Evolutionary conservation across 1,284 basidiomycete species (phyloP), one percentile per base, ranked within the genome.

Genomic region (Porogramme epimiltina): DNA sequence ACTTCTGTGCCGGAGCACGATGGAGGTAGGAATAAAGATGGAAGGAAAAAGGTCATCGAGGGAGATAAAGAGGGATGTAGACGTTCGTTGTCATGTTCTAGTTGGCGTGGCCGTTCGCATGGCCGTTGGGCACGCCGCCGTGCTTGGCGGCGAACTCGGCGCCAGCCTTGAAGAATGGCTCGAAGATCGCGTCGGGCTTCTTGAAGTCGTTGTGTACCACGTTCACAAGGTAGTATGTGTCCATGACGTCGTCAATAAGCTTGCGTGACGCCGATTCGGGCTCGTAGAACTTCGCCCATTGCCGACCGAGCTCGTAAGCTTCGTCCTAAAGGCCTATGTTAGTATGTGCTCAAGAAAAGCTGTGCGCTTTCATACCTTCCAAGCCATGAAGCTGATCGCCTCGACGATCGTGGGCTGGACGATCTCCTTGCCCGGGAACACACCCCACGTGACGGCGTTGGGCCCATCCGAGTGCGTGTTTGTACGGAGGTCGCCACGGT

Each of bases 371-470:
- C n/a, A 24, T 49, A 89, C 91, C 84, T 96, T 97, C 94, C 94
- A 97, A 9, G 94, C 94, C 82, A 95, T 90, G 80, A 98, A 98
- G 65, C 93, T 96, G 58, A 94, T 87, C 25, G 91, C 90, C 70
- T 99, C 97, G 28, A 99, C 97, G 59, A 99, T 96, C 19, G 97
- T 99, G 24, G 96, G 95, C 69, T 99, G 97, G 44, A 98, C 79
- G 64, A 99, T 94, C 77, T 99, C 97, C 71, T 97, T 95, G 38
- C 93, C 93, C 18, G 97, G 96, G 81, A 98, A 99, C 5, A 97
- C 94, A 60, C 96, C 97, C 97, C 96, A 99, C 0, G 97, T 99
- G 42, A 99, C 97, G 6, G 97, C 97, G 65, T 98, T 99, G 34
- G 96, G 95, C 8, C 94, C 92, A 31, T 96, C 92, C 1, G 89